These are phyloP conservation scores for Zea luxurians DNA, from an alignment of 176 grass and related monocot species.

Conservation along the genomic window DNA sequence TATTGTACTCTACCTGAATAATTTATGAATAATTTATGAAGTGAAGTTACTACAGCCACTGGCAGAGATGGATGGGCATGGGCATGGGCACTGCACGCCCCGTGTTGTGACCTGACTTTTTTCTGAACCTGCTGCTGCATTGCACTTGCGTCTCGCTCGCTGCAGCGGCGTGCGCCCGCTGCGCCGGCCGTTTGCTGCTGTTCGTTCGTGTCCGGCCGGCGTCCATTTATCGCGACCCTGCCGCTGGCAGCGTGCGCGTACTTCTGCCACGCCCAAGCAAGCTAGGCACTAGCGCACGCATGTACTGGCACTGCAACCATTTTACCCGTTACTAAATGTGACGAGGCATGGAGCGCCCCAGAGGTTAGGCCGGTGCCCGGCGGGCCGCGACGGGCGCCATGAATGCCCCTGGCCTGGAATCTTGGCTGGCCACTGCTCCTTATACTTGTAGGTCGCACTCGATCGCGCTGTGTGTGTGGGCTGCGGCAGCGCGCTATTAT, in stretches of 20 bases:
- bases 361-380: background rate
- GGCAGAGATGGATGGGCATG: background rate
- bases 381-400: conserved; percentile 8
- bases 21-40: too few species aligned
- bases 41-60: background rate
- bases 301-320: too few species aligned
- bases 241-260: background rate
- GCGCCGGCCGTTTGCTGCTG: background rate
- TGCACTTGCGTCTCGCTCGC: too few species aligned
- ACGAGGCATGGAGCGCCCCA: background rate
- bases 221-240: conserved; percentile 11
- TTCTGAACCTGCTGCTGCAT: background rate
- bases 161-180: background rate
- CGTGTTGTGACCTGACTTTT: background rate
- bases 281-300: background rate
- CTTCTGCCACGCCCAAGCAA: background rate
- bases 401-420: conserved; percentile 18
- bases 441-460: background rate
- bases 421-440: too few species aligned
- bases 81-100: too few species aligned
- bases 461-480: background rate
- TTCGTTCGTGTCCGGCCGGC: background rate
- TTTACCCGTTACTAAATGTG: conserved; percentile 6
- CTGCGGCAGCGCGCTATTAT: background rate
- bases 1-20: conserved; percentile 6